Evolutionary conservation across 305 asterid genomes (phyloP).

Genomic region (Caryopteris hybrid): DNA sequence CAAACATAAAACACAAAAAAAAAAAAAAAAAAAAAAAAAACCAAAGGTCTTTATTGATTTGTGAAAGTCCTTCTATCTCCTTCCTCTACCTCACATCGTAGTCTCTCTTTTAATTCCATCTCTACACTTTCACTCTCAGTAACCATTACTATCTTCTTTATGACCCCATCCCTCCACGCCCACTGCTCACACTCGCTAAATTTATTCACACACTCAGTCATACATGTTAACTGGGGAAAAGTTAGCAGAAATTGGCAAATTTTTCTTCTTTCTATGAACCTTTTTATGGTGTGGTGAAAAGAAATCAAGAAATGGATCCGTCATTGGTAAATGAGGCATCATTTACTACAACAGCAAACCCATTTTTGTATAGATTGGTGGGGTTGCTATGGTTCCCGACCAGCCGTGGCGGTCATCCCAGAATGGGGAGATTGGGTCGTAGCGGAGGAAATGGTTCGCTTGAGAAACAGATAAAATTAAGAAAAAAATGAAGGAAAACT

Average conservation of each 20-base stretch:
- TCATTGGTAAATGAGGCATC: constrained; percentile 66
- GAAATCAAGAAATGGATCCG: constrained; percentile 59
- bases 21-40: too few species aligned
- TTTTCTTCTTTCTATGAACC: not conserved
- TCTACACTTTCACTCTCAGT: constrained; percentile 29
- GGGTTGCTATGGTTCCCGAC: constrained; percentile 65
- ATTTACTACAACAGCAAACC: constrained; percentile 69
- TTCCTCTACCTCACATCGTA: constrained; percentile 38
- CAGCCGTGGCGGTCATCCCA: constrained; percentile 39
- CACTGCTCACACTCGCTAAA: constrained; percentile 11
- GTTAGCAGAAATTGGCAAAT: not conserved
- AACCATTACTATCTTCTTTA: constrained; percentile 14
- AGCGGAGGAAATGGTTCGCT: constrained; percentile 42
- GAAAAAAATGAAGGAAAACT: too few species aligned
- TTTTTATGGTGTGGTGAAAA: not conserved
- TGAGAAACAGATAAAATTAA: too few species aligned
- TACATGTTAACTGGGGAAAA: not conserved
- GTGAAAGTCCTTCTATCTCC: constrained; percentile 18
- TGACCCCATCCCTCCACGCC: constrained; percentile 19
- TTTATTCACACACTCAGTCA: not conserved
- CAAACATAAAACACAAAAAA: too few species aligned
- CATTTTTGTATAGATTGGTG: constrained; percentile 61
- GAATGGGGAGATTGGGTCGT: constrained; percentile 43
- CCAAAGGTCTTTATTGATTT: too few species aligned
- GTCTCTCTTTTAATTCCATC: constrained; percentile 14